phyloP scores from a whole-genome alignment of 371 early-diverging fungal genomes.

The Rhizopus sp. region DNA sequence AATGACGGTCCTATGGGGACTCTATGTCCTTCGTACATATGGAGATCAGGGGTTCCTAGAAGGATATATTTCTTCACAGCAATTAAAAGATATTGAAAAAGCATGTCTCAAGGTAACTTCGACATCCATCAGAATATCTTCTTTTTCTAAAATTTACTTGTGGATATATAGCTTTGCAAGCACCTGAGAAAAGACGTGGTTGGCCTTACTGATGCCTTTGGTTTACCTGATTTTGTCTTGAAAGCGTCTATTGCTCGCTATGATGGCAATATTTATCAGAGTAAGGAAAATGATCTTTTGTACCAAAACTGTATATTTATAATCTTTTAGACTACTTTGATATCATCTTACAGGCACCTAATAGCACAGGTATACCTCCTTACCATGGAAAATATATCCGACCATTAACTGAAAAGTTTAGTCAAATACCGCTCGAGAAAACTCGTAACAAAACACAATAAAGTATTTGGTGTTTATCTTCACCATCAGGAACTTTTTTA shows the following conservation, averaged over 20 bases:
- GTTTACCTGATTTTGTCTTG: slow-evolving; percentile 64
- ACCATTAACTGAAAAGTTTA: slow-evolving; percentile 31
- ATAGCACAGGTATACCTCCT: slow-evolving; percentile 30
- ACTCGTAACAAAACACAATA: too few species aligned
- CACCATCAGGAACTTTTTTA: not conserved
- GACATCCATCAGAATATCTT: not conserved
- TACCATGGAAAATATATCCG: slow-evolving; percentile 43
- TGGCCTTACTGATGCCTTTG: slow-evolving; percentile 64
- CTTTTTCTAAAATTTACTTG: not conserved
- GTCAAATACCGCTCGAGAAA: too few species aligned
- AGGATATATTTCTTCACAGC: slow-evolving; percentile 47
- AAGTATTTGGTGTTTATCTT: too few species aligned
- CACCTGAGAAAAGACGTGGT: slow-evolving; percentile 57
- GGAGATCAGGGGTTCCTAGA: slow-evolving; percentile 55
- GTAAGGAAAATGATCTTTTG: slow-evolving; percentile 18
- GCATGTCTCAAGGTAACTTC: slow-evolving; percentile 39
- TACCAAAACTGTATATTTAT: not conserved
- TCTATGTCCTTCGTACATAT: slow-evolving; percentile 42
- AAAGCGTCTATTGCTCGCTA: slow-evolving; percentile 68
- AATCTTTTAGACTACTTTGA: slow-evolving; percentile 43
- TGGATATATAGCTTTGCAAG: slow-evolving; percentile 34
- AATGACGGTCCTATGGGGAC: slow-evolving; percentile 42
- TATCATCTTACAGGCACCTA: slow-evolving; percentile 37
- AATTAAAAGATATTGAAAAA: slow-evolving; percentile 47
- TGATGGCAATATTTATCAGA: slow-evolving; percentile 64